Percentiles rank a stretch among this genome's conserved stretches.
phyloP scores from a whole-genome alignment of 805 yeast genomes.

The Teunomyces kruisii region DNA sequence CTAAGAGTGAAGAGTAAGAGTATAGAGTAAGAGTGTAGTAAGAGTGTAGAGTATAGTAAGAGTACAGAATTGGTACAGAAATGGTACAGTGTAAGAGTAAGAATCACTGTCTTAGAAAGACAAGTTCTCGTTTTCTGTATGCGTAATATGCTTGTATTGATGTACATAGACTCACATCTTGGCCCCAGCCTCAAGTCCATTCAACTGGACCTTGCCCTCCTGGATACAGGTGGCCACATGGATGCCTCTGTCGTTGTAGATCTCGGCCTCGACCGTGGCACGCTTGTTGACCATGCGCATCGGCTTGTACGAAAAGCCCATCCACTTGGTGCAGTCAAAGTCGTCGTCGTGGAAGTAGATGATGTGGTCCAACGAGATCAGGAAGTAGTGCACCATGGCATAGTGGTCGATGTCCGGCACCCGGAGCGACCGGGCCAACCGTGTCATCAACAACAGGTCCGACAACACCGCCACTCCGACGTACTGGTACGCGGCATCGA shows the following conservation, averaged over 20 bases:
- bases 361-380: constrained; percentile 65
- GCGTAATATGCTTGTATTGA: too few species aligned
- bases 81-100: too few species aligned
- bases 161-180: too few species aligned
- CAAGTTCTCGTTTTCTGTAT: too few species aligned
- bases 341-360: constrained; percentile 63
- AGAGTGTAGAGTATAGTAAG: too few species aligned
- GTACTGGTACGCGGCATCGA: constrained; percentile 34
- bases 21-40: too few species aligned
- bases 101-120: too few species aligned
- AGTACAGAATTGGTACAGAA: too few species aligned
- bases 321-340: constrained; percentile 51
- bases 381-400: constrained; percentile 35
- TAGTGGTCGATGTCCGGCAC: constrained; percentile 28
- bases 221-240: constrained; percentile 63
- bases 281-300: constrained; percentile 52
- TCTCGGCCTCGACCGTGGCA: constrained; percentile 57
- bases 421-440: constrained; percentile 51
- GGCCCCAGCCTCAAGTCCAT: constrained; percentile 17
- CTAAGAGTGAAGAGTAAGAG: too few species aligned
- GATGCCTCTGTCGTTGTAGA: constrained; percentile 48
- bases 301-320: constrained; percentile 48
- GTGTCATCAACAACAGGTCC: constrained; percentile 54
- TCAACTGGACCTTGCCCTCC: constrained; percentile 54
- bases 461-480: constrained; percentile 60